Evolutionary conservation across 2,329 filamentous ascomycete genomes (phyloP).

Genomic region (Phaeoacremonium minimum): DNA sequence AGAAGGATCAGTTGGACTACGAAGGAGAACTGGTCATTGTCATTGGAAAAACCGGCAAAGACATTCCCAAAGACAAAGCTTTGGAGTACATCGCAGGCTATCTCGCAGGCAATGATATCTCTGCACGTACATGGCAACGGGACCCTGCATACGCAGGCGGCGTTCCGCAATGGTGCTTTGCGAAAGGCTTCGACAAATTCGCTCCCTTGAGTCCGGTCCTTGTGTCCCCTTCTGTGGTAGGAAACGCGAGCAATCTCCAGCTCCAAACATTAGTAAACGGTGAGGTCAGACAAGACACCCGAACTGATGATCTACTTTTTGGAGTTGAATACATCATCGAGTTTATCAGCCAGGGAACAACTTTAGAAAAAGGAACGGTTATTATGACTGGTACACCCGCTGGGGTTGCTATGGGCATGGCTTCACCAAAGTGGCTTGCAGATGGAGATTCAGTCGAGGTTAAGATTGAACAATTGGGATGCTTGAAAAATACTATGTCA

Average conservation of each 20-base stretch:
- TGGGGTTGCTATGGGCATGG: constrained; percentile 30
- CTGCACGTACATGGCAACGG: constrained; percentile 36
- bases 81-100: constrained; percentile 39
- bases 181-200: constrained; percentile 42
- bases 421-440: constrained; percentile 20
- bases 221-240: background rate
- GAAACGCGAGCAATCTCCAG: constrained; percentile 17
- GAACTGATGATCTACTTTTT: constrained; percentile 27
- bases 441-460: background rate
- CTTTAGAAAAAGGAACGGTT: constrained; percentile 18
- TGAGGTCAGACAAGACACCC: constrained; percentile 30
- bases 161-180: constrained; percentile 43
- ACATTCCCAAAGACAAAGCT: constrained; percentile 31
- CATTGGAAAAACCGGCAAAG: constrained; percentile 35
- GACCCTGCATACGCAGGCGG: constrained; percentile 34
- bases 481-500: background rate
- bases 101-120: constrained; percentile 40
- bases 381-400: constrained; percentile 24
- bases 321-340: constrained; percentile 19
- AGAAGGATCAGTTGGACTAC: constrained; percentile 33
- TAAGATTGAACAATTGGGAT: background rate
- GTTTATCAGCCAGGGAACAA: constrained; percentile 22
- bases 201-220: constrained; percentile 39
- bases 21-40: constrained; percentile 32
- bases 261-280: constrained; percentile 36